A percentile compares a stretch with the other conserved stretches of the same genome.
phyloP scores from a whole-genome alignment of 2,329 filamentous ascomycete genomes.

The Gyromitra esculenta region DNA sequence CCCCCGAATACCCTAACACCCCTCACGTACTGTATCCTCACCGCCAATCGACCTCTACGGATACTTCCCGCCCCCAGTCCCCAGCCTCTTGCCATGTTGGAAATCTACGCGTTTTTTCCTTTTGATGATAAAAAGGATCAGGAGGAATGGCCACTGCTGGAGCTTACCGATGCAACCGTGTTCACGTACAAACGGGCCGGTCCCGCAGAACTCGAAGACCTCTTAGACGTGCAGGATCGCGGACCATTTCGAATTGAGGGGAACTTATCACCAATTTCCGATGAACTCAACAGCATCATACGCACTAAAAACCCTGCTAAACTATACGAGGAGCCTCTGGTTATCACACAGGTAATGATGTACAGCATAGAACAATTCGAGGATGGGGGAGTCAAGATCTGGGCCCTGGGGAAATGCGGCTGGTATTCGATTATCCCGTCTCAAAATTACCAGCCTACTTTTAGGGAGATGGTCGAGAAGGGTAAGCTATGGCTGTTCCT shows the following conservation, averaged over 20 bases:
- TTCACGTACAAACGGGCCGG: constrained; percentile 28
- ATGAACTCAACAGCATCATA: constrained; percentile 1
- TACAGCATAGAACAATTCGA: constrained; percentile 55
- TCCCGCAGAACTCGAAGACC: constrained; percentile 52
- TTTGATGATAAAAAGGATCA: constrained; percentile 34
- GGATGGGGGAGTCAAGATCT: constrained; percentile 55
- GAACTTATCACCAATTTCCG: neutral
- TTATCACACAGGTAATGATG: constrained; percentile 51
- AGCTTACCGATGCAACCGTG: constrained; percentile 49
- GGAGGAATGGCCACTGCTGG: constrained; percentile 52
- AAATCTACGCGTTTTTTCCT: constrained; percentile 39
- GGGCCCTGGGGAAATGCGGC: constrained; percentile 55
- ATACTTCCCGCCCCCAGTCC: neutral
- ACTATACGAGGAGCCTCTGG: constrained; percentile 32
- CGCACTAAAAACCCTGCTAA: neutral
- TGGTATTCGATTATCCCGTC: constrained; percentile 56
- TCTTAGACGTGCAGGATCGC: constrained; percentile 55
- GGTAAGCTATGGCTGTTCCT: constrained; percentile 56
- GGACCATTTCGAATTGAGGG: constrained; percentile 28
- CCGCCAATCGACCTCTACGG: neutral
- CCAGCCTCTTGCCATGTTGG: constrained; percentile 32
- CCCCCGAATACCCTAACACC: neutral
- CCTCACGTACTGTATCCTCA: constrained; percentile 2
- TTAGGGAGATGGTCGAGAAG: constrained; percentile 54
- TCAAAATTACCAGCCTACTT: constrained; percentile 51